Evolutionary conservation across 2,329 filamentous ascomycete species (phyloP).

Genomic region (Cadophora sp.): DNA sequence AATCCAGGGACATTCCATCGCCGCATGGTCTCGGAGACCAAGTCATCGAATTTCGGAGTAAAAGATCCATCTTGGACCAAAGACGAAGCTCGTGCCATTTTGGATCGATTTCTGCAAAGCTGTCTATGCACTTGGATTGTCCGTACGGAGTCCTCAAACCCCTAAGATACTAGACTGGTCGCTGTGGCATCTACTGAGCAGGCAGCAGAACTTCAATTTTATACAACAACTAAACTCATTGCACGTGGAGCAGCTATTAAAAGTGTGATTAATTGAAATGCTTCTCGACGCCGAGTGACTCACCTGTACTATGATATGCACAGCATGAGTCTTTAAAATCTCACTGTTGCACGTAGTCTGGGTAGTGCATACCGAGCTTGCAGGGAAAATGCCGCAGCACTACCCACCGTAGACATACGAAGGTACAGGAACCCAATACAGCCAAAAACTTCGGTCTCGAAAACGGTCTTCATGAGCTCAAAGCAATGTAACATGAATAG

Average conservation of each 20-base stretch:
- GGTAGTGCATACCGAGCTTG: background rate
- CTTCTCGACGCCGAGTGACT: background rate
- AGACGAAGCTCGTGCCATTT: background rate
- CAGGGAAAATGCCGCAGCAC: background rate
- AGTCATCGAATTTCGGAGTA: slow-evolving; percentile 21
- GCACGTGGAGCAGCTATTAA: background rate
- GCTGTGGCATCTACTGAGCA: background rate
- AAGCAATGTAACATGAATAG: background rate
- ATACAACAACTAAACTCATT: background rate
- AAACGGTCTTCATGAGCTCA: background rate
- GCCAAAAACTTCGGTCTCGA: background rate
- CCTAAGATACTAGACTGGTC: background rate
- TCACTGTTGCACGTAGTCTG: background rate
- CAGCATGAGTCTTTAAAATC: background rate
- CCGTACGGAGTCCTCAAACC: background rate
- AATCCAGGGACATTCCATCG: slow-evolving; percentile 51
- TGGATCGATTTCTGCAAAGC: background rate
- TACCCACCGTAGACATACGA: background rate
- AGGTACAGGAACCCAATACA: background rate
- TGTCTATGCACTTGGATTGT: background rate
- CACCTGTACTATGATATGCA: background rate
- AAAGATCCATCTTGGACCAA: slow-evolving; percentile 20
- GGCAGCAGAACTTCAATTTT: background rate
- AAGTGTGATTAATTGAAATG: background rate
- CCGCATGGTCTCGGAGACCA: slow-evolving; percentile 17